Base-by-base conservation (phyloP, 306 rosid genomes). In the Abrus precatorius region DNA sequence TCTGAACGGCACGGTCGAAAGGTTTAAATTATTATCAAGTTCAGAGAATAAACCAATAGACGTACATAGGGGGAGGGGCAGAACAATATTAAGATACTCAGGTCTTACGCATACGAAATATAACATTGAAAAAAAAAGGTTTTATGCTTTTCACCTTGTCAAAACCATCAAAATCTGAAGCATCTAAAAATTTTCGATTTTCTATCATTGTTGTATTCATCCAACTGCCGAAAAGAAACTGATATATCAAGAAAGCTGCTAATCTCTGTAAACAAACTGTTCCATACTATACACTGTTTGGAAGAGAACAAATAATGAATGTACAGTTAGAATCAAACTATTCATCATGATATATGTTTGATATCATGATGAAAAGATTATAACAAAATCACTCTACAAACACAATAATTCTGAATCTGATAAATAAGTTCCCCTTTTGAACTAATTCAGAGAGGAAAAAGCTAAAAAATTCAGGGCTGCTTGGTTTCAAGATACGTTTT, bases 101-200 rank as follows among this genome's bases (percentile, higher is more conserved):
- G 62, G 32, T 61, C 13, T 62, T 33, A 28, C 3, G 47, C 79
- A 32, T 11, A 49, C 12, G 61, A 41, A 78, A 30, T 69, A 30
- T 69, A 59, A n/a, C 44, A 77, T 40, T 43, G 28, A 6, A 50
- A 83, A 13, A 54, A 76, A 50, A 20, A 20, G 20, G 20, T 20
- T 20, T 11, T 60, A 53, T 20, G 10, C 34, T 66, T 54, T 73
- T 78, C 84, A 93, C 99, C 99, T 90, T 90, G 75, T 95, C 94
- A 77, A 93, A 95, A 85, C 90, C 97, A 81, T 95, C 99, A 34
- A 95, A 92, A 80, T 93, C 96, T 3, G 87, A 85, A 78, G 85
- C 82, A 27, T 79, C 85, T 34, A 91, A 77, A 79, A 85, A 14
- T 60, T 2, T 77, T 84, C 95, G 83, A 86, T 91, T 95, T 86